Evolutionary conservation across 148 eudicot genomes (phyloP).

Genomic region (Rhododendron williamsianum): DNA sequence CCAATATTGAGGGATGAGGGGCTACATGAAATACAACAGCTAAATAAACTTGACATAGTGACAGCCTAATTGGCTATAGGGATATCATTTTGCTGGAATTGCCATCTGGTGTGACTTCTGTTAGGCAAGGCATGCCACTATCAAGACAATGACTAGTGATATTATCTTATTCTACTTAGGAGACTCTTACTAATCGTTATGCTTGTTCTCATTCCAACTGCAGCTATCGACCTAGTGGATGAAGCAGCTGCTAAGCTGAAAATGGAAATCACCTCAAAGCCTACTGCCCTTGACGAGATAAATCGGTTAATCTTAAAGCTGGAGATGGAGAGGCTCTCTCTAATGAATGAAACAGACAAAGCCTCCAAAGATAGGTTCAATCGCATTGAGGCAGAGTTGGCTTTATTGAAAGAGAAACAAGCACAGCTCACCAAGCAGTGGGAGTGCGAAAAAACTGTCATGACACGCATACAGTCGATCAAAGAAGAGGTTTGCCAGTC

Average conservation of each 20-base stretch:
- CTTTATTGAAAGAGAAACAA: slow-evolving; percentile 70
- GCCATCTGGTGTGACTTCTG: not conserved
- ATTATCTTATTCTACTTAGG: not conserved
- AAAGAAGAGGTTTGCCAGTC: slow-evolving; percentile 71
- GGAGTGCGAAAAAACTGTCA: slow-evolving; percentile 85
- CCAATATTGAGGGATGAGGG: slow-evolving; percentile 31
- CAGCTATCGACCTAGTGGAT: slow-evolving; percentile 72
- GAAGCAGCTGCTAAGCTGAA: slow-evolving; percentile 97
- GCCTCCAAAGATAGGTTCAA: slow-evolving; percentile 83
- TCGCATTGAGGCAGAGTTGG: slow-evolving; percentile 75
- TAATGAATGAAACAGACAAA: slow-evolving; percentile 81
- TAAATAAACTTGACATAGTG: not conserved
- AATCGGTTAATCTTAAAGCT: slow-evolving; percentile 76
- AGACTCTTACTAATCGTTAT: not conserved
- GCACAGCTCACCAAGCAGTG: slow-evolving; percentile 73
- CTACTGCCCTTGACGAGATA: slow-evolving; percentile 91
- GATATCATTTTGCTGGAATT: not conserved
- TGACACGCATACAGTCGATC: slow-evolving; percentile 84
- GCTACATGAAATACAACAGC: not conserved
- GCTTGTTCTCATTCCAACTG: slow-evolving; percentile 11
- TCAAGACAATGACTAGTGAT: not conserved
- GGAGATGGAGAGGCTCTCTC: slow-evolving; percentile 96
- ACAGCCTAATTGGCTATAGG: not conserved
- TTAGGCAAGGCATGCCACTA: not conserved
- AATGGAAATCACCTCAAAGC: slow-evolving; percentile 97